Evolutionary conservation across 148 eudicot species (phyloP), one percentile per base, ranked within the genome.

Genomic region (Fagopyrum esculentum): DNA sequence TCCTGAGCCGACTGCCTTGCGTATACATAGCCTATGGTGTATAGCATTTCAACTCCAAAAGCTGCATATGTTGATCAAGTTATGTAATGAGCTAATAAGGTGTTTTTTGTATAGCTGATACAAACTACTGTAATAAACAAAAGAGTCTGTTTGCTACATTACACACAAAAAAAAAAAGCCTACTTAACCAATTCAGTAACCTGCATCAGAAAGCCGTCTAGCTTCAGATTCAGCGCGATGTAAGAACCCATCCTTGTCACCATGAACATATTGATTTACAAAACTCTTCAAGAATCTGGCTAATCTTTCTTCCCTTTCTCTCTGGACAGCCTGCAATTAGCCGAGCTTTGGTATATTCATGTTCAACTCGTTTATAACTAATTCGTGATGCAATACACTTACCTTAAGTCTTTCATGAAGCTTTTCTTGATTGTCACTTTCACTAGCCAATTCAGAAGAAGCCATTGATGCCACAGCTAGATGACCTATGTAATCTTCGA

Each of bases 391-490:
- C 10, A 45, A 7, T 11, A 69, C 50, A 54, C 91, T 84, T 87
- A 82, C 98, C 96, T 94, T 92, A 76, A 95, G 86, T 63, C 80
- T 92, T 49, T 95, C 97, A 73, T 89, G 86, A 74, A 92, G 70
- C 74, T 74, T 85, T 49, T 92, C 93, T 15, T 93, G 89, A 81
- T 75, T 90, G 73, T 89, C 96, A 78, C 73, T 79, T 59, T 88
- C 96, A 81, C 77, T 70, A 75, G 83, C 80, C 43, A 89, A 75
- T 73, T 92, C 97, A 63, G 93, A 81, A 17, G 98, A 90, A 69
- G 98, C 98, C 97, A 95, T 95, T 52, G 96, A 87, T 35, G 98
- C 96, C 69, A 95, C 93, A 56, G 97, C 87, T 77, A 92, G 78
- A 82, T 95, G 98, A 46, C 98, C 98, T 5, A 95, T 81, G 45